Base-by-base conservation (phyloP, 2,329 filamentous ascomycete species). In the Leptoxyphium fumago region DNA sequence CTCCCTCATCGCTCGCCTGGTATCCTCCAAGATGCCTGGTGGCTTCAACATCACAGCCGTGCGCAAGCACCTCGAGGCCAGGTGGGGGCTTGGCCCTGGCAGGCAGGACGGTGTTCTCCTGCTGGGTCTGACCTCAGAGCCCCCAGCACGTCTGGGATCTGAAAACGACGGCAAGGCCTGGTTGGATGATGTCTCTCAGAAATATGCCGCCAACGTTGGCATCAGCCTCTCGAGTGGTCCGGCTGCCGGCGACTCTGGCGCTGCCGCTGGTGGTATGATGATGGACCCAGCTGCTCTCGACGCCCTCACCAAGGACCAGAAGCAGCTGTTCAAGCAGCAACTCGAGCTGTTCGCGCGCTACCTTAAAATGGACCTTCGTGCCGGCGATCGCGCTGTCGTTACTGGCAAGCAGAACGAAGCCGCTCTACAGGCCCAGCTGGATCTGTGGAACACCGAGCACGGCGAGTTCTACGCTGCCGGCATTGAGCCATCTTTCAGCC, bases 1-100 rank as follows among this genome's bases (percentile, higher is more conserved):
- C 43, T 93, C 88, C 2, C 76, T 98, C 45, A 82, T 98, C 63
- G 91, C 91, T 41, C 82, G 91, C 54, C 72, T 98, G 62, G 91
- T 98, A 38, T 96, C 91, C 2, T 95, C 91, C 28, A 98, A 98
- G 70, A 98, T 98, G 91, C 91, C 91, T 40, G 91, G 89, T 70
- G 91, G 91, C 49, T 98, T 98, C 77, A 98, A 96, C 64, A 96
- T 96, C 64, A 96, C 89, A 59, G 75, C 86, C 10, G 85, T 93
- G 40, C 78, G 91, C 58, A 98, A 98, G 68, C 93, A 98, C 61
- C 70, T 98, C 39, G 89, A 95, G 69, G 86, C 84, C 13, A 77
- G 86, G 64, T 98, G 89, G 87, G 91, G 91, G 45, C 71, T 98
- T 46, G 85, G 74, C 3, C 61, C 81, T 18, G 91, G 91, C 26